phyloP scores from a whole-genome alignment of 495 filamentous ascomycete species.

The Chaetomidium leptoderma region DNA sequence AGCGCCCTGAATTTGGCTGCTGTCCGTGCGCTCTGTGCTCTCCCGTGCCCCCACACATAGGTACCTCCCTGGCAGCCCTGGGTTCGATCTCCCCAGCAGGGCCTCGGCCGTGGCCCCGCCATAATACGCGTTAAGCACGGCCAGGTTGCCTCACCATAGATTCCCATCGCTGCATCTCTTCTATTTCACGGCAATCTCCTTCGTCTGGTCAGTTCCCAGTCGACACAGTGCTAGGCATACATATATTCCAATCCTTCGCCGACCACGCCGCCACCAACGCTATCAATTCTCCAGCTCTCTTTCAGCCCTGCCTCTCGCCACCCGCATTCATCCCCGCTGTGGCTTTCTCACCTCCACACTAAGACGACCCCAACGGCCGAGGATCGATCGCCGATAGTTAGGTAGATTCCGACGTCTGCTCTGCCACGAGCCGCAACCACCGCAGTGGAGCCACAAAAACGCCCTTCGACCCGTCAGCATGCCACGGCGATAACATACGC shows the following conservation, averaged over 20 bases:
- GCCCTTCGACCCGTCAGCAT: not conserved
- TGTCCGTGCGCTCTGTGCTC: slow-evolving; percentile 17
- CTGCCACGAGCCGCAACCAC: slow-evolving; percentile 2
- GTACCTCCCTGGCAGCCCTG: not conserved
- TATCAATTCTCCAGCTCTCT: not conserved
- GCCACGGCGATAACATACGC: slow-evolving; percentile 9
- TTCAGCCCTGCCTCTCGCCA: slow-evolving; percentile 1
- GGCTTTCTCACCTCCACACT: slow-evolving; percentile 4
- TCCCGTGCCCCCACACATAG: slow-evolving; percentile 7
- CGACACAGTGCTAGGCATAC: not conserved
- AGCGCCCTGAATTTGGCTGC: slow-evolving; percentile 14
- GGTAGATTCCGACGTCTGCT: not conserved
- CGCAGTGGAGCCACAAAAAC: not conserved
- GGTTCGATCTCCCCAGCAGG: slow-evolving; percentile 13
- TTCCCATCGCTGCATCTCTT: not conserved
- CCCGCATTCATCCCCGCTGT: not conserved
- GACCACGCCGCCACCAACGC: not conserved
- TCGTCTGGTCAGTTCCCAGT: not conserved
- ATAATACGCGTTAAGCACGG: slow-evolving; percentile 8
- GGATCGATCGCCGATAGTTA: not conserved
- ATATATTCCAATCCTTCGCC: not conserved
- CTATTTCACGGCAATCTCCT: not conserved
- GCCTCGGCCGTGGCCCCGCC: slow-evolving; percentile 6
- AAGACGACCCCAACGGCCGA: not conserved
- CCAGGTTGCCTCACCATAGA: slow-evolving; percentile 1